These are phyloP conservation scores for Agroathelia rolfsii DNA, from an alignment of 1,284 basidiomycete genomes.

Conservation along the genomic window DNA sequence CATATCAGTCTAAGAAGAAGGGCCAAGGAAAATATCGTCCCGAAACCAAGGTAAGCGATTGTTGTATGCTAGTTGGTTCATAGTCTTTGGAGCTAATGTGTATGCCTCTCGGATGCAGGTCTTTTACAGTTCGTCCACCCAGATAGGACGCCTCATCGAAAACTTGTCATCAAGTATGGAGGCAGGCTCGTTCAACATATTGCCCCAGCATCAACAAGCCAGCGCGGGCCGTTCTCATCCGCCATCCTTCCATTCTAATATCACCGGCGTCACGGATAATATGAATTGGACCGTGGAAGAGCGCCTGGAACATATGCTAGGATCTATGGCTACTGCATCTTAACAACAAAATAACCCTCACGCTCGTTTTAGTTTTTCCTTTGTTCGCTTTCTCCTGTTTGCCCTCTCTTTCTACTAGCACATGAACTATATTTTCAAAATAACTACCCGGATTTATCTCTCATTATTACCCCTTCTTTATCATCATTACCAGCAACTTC, in stretches of 20 bases:
- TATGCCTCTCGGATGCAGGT: constrained; percentile 36
- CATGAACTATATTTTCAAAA: no score
- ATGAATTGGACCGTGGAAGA: constrained; percentile 66
- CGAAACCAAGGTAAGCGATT: constrained; percentile 75
- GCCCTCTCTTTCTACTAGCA: no score
- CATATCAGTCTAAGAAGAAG: constrained; percentile 53
- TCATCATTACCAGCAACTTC: no score
- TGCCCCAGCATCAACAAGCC: constrained; percentile 23
- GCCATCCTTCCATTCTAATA: constrained; percentile 51
- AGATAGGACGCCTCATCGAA: constrained; percentile 74
- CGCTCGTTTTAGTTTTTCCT: constrained; percentile 6
- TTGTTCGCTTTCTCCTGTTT: constrained; percentile 7
- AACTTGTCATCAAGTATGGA: constrained; percentile 69
- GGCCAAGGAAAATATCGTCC: constrained; percentile 46
- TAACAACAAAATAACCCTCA: no score
- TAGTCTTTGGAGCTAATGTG: constrained; percentile 11
- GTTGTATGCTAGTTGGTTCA: constrained; percentile 10
- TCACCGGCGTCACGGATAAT: no score
- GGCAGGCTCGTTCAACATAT: constrained; percentile 71
- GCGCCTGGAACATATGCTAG: constrained; percentile 64
- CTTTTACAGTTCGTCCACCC: constrained; percentile 66
- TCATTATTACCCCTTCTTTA: no score
- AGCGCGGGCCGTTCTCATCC: constrained; percentile 42
- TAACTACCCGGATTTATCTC: no score
- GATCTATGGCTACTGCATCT: constrained; percentile 32